Conservation (phyloP, 2,329 filamentous ascomycete genomes). For the Colletotrichum somersetense region DNA sequence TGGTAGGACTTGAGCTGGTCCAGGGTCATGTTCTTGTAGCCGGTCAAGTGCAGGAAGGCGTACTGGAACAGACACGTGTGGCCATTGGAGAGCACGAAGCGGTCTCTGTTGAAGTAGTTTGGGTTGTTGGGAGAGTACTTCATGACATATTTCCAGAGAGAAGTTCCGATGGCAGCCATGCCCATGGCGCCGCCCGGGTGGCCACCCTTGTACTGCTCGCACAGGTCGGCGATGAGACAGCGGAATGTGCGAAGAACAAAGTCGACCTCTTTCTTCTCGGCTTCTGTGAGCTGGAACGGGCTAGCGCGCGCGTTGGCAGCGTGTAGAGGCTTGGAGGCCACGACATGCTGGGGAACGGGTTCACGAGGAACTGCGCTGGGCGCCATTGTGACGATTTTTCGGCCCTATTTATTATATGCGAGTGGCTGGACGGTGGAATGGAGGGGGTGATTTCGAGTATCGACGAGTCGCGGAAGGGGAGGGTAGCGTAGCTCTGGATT, state of each 20-base stretch:
- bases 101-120: conserved; percentile 71
- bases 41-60: conserved; percentile 64
- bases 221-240: conserved; percentile 75
- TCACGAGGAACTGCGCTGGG: conserved; percentile 37
- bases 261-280: conserved; percentile 39
- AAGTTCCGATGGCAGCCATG: conserved; percentile 72
- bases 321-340: conserved; percentile 31
- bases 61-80: conserved; percentile 69
- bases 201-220: conserved; percentile 77
- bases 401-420: neutral
- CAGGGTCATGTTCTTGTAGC: conserved; percentile 67
- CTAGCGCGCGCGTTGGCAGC: conserved; percentile 10
- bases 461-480: too few species aligned
- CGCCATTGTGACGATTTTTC: conserved; percentile 28
- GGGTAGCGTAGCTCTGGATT: too few species aligned
- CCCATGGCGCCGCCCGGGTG: conserved; percentile 73
- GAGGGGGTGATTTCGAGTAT: conserved; percentile 11
- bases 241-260: conserved; percentile 70
- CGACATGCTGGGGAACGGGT: conserved; percentile 29
- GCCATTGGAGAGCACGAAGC: conserved; percentile 74
- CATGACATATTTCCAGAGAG: conserved; percentile 73
- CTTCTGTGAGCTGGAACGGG: conserved; percentile 31
- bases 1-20: conserved; percentile 69
- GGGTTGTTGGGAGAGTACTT: conserved; percentile 68
- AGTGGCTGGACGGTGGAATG: neutral